phyloP scores from a whole-genome alignment of 306 rosid genomes.

The Cicer pinnatifidum region DNA sequence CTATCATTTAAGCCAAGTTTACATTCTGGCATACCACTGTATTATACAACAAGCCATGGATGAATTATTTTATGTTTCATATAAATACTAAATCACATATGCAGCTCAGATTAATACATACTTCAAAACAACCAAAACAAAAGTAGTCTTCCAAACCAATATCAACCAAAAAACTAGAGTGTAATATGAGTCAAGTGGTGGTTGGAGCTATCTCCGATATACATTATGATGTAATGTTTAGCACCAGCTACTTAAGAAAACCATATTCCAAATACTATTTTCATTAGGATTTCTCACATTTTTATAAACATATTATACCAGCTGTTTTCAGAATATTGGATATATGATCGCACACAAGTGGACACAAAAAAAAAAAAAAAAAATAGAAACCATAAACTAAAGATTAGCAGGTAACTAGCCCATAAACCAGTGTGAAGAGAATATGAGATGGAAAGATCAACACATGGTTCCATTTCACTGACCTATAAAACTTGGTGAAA shows the following conservation, averaged over 20 bases:
- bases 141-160: conserved; percentile 29
- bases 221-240: not conserved
- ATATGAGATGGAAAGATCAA: not conserved
- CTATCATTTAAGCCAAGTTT: conserved; percentile 91
- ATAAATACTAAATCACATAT: conserved; percentile 38
- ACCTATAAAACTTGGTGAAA: not conserved
- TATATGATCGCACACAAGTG: not conserved
- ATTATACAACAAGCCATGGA: conserved; percentile 46
- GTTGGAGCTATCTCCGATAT: conserved; percentile 9
- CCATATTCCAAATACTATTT: conserved; percentile 21
- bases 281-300: conserved; percentile 18
- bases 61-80: conserved; percentile 15
- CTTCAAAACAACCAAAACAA: conserved; percentile 18
- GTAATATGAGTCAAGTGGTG: conserved; percentile 30
- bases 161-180: conserved; percentile 27
- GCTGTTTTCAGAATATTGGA: not conserved
- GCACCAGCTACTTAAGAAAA: conserved; percentile 38
- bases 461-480: not conserved
- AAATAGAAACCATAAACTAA: not conserved
- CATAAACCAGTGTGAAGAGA: conserved; percentile 1
- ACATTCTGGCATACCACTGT: conserved; percentile 99
- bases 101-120: conserved; percentile 22
- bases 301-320: not conserved
- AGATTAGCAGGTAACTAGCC: conserved; percentile 11
- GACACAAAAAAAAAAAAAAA: not conserved